Conservation (phyloP, 1,284 basidiomycete genomes). For the Marasmius fiardii region DNA sequence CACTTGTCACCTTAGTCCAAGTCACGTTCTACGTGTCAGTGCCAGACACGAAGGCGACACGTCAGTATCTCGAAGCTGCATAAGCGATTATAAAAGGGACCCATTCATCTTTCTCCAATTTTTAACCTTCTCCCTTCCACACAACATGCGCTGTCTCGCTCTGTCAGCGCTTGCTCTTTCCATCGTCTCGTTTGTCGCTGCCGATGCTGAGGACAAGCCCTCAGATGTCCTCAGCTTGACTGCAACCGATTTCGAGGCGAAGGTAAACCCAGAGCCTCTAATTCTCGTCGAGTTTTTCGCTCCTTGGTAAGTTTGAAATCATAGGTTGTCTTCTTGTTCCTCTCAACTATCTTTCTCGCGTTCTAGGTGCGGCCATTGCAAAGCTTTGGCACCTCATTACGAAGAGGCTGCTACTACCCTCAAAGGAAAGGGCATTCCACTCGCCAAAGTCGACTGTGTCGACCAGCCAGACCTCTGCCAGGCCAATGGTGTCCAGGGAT, state of each 20-base stretch:
- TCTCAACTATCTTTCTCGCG: neutral
- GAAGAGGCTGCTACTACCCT: slow-evolving; percentile 94
- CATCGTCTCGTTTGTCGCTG: slow-evolving; percentile 53
- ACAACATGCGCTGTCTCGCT: slow-evolving; percentile 65
- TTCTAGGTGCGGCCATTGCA: slow-evolving; percentile 85
- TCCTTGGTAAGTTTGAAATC: neutral
- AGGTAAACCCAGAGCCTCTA: slow-evolving; percentile 70
- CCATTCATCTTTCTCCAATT: slow-evolving; percentile 15
- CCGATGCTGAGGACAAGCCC: slow-evolving; percentile 47
- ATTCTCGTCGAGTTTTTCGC: slow-evolving; percentile 93
- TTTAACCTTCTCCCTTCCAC: slow-evolving; percentile 21
- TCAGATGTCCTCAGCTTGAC: slow-evolving; percentile 87
- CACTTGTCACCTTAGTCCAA: neutral
- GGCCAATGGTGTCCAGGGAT: slow-evolving; percentile 82
- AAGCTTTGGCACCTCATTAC: slow-evolving; percentile 90
- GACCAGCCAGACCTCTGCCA: slow-evolving; percentile 86
- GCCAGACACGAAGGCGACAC: slow-evolving; percentile 18
- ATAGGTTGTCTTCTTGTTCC: neutral
- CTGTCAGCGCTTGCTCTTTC: slow-evolving; percentile 48
- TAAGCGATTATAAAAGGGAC: slow-evolving; percentile 1
- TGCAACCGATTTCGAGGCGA: slow-evolving; percentile 65
- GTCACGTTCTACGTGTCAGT: neutral
- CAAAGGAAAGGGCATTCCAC: slow-evolving; percentile 85
- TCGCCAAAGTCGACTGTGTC: slow-evolving; percentile 97
- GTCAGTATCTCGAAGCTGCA: slow-evolving; percentile 15